These are phyloP conservation scores for Colletotrichum sublineola DNA, from an alignment of 2,329 filamentous ascomycete genomes.

Conservation along the genomic window DNA sequence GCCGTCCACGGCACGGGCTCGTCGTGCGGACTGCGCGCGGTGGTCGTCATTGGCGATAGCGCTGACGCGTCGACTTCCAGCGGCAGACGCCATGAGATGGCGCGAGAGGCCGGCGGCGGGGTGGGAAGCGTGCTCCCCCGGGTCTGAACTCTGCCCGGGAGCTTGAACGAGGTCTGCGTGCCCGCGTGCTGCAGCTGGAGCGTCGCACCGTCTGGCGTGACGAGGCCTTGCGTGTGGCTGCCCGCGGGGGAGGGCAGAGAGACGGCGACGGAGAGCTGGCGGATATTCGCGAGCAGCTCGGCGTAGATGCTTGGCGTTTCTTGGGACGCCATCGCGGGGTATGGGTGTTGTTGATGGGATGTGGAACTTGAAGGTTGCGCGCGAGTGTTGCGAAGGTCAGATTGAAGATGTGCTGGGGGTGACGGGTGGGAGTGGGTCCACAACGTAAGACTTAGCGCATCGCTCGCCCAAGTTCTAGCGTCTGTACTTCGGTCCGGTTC, in stretches of 20 bases:
- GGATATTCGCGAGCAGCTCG: constrained; percentile 74
- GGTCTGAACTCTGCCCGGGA: constrained; percentile 59
- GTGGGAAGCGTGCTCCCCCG: constrained; percentile 52
- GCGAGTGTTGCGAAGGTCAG: constrained; percentile 6
- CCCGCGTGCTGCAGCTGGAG: constrained; percentile 65
- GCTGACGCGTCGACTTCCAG: constrained; percentile 46
- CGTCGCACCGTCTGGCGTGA: constrained; percentile 60
- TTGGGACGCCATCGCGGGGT: constrained; percentile 23
- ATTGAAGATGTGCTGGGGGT: constrained; percentile 11
- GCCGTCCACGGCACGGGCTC: constrained; percentile 70
- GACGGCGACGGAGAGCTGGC: constrained; percentile 71
- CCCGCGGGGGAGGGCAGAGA: constrained; percentile 61
- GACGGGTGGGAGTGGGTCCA: not conserved
- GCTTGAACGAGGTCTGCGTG: constrained; percentile 50
- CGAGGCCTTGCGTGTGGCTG: constrained; percentile 56
- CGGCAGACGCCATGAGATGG: constrained; percentile 69
- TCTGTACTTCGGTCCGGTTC: not conserved
- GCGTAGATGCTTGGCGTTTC: constrained; percentile 65
- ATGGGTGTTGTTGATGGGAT: not conserved
- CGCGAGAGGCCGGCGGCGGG: constrained; percentile 44
- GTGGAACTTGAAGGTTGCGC: not conserved
- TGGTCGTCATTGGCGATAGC: constrained; percentile 23
- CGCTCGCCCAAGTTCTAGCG: not conserved
- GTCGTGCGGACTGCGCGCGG: constrained; percentile 38
- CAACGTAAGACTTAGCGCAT: not conserved